Conservation (phyloP, 345 rosid species). For the Populus alba region DNA sequence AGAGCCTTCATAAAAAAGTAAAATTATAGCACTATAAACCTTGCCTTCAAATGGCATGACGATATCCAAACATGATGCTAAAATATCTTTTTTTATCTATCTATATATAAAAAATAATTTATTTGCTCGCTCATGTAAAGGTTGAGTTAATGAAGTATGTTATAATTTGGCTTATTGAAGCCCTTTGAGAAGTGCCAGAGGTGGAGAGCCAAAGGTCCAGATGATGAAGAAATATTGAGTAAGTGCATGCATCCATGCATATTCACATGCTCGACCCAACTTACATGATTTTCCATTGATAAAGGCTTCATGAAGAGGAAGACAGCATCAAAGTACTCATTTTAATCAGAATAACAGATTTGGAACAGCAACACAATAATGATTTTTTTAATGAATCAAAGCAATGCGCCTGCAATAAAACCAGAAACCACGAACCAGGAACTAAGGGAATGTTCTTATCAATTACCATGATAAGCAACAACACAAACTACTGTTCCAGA, state of each 20-base stretch:
- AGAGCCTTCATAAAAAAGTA: not conserved
- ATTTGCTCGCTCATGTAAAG: not conserved
- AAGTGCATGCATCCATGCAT: not conserved
- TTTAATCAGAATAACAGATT: not conserved
- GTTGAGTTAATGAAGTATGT: not conserved
- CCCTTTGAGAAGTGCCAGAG: not conserved
- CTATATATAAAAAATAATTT: not conserved
- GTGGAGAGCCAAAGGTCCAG: not conserved
- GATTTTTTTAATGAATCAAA: not conserved
- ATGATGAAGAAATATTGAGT: not conserved
- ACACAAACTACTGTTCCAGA: not conserved
- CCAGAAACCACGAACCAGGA: not conserved
- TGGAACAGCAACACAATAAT: constrained; percentile 4
- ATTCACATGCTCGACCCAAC: not conserved
- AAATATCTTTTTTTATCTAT: not conserved
- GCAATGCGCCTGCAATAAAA: not conserved
- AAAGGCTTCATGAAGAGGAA: not conserved
- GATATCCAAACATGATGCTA: not conserved
- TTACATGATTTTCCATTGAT: not conserved
- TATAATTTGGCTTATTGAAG: not conserved
- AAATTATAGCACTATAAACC: not conserved
- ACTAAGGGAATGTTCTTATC: not conserved
- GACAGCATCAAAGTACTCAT: not conserved
- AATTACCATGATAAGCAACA: not conserved
- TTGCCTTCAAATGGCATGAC: not conserved